Conservation (phyloP, 306 rosid genomes). For the Corylus heterophylla region DNA sequence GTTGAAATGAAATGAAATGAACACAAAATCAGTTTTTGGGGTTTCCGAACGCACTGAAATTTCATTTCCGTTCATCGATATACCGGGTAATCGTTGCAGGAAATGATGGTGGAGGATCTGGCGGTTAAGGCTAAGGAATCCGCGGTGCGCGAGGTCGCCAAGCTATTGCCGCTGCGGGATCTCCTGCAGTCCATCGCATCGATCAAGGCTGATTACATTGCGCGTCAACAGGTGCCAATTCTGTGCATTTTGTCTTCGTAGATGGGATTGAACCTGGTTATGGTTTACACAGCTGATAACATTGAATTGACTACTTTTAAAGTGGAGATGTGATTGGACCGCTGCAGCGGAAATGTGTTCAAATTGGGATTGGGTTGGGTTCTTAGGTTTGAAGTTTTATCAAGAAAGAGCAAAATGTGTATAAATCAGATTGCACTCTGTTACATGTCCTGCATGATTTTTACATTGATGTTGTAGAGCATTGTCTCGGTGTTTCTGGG, state of each 20-base stretch:
- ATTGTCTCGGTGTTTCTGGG: background rate
- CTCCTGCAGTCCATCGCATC: slow-evolving; percentile 88
- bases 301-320: background rate
- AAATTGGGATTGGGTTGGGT: background rate
- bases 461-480: no score
- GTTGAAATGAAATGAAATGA: background rate
- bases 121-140: slow-evolving; percentile 94
- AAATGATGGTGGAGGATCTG: slow-evolving; percentile 95
- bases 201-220: slow-evolving; percentile 87
- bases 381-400: background rate
- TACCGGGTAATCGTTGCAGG: background rate
- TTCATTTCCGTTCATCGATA: background rate
- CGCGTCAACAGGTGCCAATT: slow-evolving; percentile 84
- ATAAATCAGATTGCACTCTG: background rate
- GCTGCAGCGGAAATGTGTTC: background rate
- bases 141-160: slow-evolving; percentile 93
- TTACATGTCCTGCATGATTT: no score
- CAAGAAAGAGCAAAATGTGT: background rate
- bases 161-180: slow-evolving; percentile 88
- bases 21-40: background rate
- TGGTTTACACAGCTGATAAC: background rate
- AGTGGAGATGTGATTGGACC: background rate
- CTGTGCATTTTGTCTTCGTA: slow-evolving; percentile 4
- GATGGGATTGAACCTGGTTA: background rate
- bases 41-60: background rate